Percentiles rank a stretch among this genome's conserved stretches.
These are phyloP conservation scores for Erucastrum elatum DNA, from an alignment of 345 rosid species.

Conservation along the genomic window DNA sequence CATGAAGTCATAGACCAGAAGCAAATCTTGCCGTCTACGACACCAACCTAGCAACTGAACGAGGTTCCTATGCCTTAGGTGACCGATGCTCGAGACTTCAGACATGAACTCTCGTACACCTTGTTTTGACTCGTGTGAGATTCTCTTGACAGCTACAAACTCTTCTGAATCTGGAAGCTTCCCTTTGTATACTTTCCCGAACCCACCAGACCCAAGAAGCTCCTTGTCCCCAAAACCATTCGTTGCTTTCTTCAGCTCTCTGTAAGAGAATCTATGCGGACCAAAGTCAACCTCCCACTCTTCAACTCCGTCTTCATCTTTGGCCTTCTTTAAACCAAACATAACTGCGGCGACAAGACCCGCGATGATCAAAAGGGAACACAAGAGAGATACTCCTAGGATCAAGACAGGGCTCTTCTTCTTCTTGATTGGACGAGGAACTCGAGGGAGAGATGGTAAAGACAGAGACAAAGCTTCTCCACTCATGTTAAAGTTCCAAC, in stretches of 20 bases:
- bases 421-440: constrained; percentile 45
- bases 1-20: constrained; percentile 88
- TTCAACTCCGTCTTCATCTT: constrained; percentile 60
- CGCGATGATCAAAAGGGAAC: constrained; percentile 34
- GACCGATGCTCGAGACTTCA: constrained; percentile 85
- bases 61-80: constrained; percentile 83
- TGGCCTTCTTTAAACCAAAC: constrained; percentile 48
- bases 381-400: constrained; percentile 45
- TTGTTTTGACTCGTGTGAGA: constrained; percentile 78
- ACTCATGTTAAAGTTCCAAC: constrained; percentile 81
- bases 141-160: constrained; percentile 73
- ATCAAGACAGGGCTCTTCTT: constrained; percentile 39
- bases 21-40: constrained; percentile 55
- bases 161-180: constrained; percentile 52
- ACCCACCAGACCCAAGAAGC: constrained; percentile 85
- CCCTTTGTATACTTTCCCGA: constrained; percentile 85
- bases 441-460: constrained; percentile 61
- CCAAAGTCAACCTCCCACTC: constrained; percentile 82
- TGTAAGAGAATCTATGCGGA: constrained; percentile 78
- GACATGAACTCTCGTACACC: constrained; percentile 75
- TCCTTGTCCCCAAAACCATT: constrained; percentile 72
- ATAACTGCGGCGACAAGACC: constrained; percentile 34
- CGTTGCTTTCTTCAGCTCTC: constrained; percentile 79
- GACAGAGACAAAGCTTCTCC: constrained; percentile 64
- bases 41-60: constrained; percentile 91